Evolutionary conservation across 2,329 filamentous ascomycete genomes (phyloP).

Genomic region (Paecilomyces dactylethromorphus): DNA sequence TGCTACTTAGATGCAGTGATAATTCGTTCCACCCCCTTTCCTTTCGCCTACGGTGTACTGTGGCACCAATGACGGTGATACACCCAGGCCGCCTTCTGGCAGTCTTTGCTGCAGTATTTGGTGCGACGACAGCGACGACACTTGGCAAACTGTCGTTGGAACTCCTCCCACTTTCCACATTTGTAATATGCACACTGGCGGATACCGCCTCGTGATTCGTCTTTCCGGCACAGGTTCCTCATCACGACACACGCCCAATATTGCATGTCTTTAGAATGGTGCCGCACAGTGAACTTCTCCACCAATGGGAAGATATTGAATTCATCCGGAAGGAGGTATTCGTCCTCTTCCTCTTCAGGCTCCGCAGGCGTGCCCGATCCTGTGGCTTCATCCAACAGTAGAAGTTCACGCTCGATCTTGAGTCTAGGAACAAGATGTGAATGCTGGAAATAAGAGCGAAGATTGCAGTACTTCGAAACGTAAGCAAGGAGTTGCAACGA

Average conservation of each 20-base stretch:
- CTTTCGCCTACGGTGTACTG: slow-evolving; percentile 20
- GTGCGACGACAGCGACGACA: slow-evolving; percentile 92
- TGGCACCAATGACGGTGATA: slow-evolving; percentile 96
- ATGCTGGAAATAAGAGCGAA: slow-evolving; percentile 89
- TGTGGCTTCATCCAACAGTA: slow-evolving; percentile 67
- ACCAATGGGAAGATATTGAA: slow-evolving; percentile 98
- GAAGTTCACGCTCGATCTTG: slow-evolving; percentile 79
- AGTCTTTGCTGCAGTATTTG: slow-evolving; percentile 99
- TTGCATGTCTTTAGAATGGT: slow-evolving; percentile 95
- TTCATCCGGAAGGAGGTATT: slow-evolving; percentile 87
- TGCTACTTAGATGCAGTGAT: slow-evolving; percentile 3
- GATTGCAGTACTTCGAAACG: slow-evolving; percentile 96
- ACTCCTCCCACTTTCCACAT: slow-evolving; percentile 98
- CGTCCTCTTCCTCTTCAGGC: slow-evolving; percentile 60
- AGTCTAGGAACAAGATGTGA: slow-evolving; percentile 89
- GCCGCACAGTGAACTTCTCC: slow-evolving; percentile 94
- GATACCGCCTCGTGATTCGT: slow-evolving; percentile 89
- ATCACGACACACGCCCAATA: slow-evolving; percentile 99
- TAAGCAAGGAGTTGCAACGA: slow-evolving; percentile 94
- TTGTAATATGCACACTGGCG: slow-evolving; percentile 96
- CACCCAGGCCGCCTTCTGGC: slow-evolving; percentile 97
- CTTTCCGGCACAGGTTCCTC: slow-evolving; percentile 96
- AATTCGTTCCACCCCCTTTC: background rate
- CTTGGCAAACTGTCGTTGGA: slow-evolving; percentile 93
- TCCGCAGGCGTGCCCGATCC: slow-evolving; percentile 27